A percentile compares a stretch with the other conserved stretches of the same genome.
Evolutionary conservation across 1,284 basidiomycete genomes (phyloP).

Genomic region (Trichosporon asahii): DNA sequence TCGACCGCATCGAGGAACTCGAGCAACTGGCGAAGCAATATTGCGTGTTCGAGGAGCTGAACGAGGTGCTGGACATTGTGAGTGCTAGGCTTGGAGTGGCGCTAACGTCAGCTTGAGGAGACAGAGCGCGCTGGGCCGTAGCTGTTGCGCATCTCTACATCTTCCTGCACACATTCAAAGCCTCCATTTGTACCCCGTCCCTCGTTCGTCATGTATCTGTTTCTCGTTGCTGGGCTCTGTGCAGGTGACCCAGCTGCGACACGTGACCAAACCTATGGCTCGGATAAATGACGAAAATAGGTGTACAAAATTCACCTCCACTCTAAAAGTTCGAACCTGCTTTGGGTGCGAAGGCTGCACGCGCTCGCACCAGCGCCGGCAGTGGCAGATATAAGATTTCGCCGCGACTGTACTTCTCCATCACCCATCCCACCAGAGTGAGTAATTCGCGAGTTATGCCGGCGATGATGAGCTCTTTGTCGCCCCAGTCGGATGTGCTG

Average conservation of each 20-base stretch:
- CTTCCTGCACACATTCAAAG: not conserved
- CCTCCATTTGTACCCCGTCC: not conserved
- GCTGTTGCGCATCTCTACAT: not conserved
- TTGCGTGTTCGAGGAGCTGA: not conserved
- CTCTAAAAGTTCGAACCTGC: not conserved
- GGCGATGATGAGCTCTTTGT: conserved; percentile 8
- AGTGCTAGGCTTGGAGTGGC: not conserved
- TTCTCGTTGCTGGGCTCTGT: too few relatives aligned
- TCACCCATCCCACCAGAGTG: not conserved
- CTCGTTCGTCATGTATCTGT: not conserved
- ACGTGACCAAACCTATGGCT: not conserved
- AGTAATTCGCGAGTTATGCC: not conserved
- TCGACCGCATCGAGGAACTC: not conserved
- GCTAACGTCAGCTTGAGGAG: not conserved
- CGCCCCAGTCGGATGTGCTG: conserved; percentile 8
- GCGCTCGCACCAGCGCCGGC: not conserved
- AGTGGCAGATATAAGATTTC: conserved; percentile 4
- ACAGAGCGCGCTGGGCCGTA: not conserved
- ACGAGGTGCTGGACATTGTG: not conserved
- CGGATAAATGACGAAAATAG: not conserved
- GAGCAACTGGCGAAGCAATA: not conserved
- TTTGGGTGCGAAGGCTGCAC: not conserved
- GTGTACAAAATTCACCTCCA: not conserved
- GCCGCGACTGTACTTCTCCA: not conserved
- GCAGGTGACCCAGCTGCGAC: not conserved